Evolutionary conservation across 352 stramenopile genomes (phyloP), one percentile per base, ranked within the genome.

Genomic region (Phytopythium delawarense): DNA sequence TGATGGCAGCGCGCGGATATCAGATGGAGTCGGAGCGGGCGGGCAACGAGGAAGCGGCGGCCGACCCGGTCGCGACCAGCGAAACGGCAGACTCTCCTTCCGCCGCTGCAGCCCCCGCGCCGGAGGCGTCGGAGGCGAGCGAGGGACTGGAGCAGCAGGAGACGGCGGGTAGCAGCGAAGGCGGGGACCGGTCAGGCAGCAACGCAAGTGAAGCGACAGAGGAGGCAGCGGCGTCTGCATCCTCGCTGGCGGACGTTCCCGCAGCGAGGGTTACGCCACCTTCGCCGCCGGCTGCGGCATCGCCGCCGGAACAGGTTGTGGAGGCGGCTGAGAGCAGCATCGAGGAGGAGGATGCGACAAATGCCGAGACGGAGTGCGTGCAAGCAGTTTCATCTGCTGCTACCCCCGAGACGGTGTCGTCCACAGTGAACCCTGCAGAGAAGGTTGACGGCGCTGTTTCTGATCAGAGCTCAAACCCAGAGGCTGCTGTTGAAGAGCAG

Each of bases 1-100:
- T 9, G 12, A 45, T 18, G 1, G 11, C 28, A 54, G 48, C 48
- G 28, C 28, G 48, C 3, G 48, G 48, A 54, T 54, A 35, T 54
- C 48, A 54, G 25, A 54, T 54, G 48, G 48, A 54, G 48, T 54
- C 48, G 28, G 48, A 54, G 12, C 48, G 32, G 23, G 32, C 46
- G 48, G 25, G 48, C 20, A 54, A 23, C 25, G 28, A 54, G 48
- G 25, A 54, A 23, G n/a, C 28, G 25, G 20, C 48, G 18, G 25
- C 13, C 48, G 48, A 54, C 8, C 25, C 16, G 28, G 48, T 39
- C 23, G 48, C 48, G 28, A 54, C 48, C 48, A 54, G 48, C 28
- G 28, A 54, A 54, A 54, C 28, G 12, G 7, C 13, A 20, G 25
- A 16, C 25, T 13, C 25, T 18, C 12, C 25, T 9, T 20, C 15